Base-by-base conservation (phyloP, 768 basidiomycete genomes). In the Gloeostereum incarnatum region DNA sequence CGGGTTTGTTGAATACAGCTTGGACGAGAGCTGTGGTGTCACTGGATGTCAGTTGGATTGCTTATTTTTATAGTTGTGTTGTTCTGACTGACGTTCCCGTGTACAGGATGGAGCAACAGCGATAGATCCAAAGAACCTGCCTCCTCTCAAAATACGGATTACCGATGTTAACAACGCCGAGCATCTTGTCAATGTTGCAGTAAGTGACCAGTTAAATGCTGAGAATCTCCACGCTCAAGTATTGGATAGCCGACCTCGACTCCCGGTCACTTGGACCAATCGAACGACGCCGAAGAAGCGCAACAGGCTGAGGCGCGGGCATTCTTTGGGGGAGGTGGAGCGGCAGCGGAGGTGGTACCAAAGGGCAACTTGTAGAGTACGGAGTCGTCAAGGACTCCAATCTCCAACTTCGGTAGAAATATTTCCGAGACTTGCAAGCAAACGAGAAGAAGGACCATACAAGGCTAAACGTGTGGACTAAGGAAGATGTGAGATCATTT, bases 1-100 rank as follows among this genome's bases (percentile, higher is more conserved):
- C 44, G 41, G 81, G 82, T 3, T 54, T 86, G 36, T 27, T 62
- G 43, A 87, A 86, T 49, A 86, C 84, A 0, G 83, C 77, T n/a
- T 87, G 83, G 84, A 75, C 74, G 22, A 63, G 81, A 35, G 63
- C 71, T 8, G 62, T 62, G 35, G 71, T 55, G 33, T 62, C 52
- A 42, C 52, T 53, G 48, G 69, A 68, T 70, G 79, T 61, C 42
- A 36, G 54, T 36, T 2, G 8, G 8, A 29, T 25, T 7, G 22
- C 3, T 31, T 19, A 21, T 35, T 14, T 43, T 13, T 45, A 19
- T 30, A 24, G 18, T 36, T 30, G 11, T 18, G 20, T 19, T 40
- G 25, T 32, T 30, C 14, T 34, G 4, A n/a, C 6, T 35, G 21
- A 26, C 11, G 16, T 13, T 19, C 6, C 25, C 25, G 23, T 32